Conservation (phyloP, 371 early-diverging fungal species). For the Mortierella sp. region DNA sequence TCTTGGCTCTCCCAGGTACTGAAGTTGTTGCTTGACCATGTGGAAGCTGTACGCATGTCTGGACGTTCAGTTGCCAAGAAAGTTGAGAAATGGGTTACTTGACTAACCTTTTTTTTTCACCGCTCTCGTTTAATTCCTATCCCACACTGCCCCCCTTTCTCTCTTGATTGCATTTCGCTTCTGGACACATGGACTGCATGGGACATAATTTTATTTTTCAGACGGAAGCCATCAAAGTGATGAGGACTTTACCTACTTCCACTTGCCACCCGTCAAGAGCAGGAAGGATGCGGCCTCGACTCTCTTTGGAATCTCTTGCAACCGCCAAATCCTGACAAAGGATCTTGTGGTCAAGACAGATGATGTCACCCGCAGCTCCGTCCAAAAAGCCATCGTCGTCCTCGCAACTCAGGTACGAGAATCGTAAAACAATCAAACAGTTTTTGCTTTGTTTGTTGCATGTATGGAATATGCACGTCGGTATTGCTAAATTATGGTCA, state of each 20-base stretch:
- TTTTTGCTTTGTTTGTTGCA: background rate
- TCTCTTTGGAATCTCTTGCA: slow-evolving; percentile 88
- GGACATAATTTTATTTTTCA: slow-evolving; percentile 24
- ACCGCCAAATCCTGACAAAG: slow-evolving; percentile 81
- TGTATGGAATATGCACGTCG: slow-evolving; percentile 9
- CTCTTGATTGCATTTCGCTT: background rate
- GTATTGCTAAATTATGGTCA: background rate
- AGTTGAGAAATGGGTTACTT: background rate
- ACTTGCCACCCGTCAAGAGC: slow-evolving; percentile 80
- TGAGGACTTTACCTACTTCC: slow-evolving; percentile 89
- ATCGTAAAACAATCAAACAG: too few species aligned
- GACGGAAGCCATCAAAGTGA: slow-evolving; percentile 89
- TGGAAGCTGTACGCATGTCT: background rate
- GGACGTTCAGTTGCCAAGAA: background rate
- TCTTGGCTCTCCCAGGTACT: slow-evolving; percentile 77
- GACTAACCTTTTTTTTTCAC: background rate
- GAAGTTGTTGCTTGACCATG: background rate
- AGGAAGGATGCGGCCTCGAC: slow-evolving; percentile 78
- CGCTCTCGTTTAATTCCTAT: background rate
- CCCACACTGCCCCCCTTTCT: background rate
- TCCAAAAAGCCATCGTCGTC: slow-evolving; percentile 88
- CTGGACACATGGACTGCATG: slow-evolving; percentile 1
- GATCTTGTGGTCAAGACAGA: slow-evolving; percentile 77
- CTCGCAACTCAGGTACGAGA: slow-evolving; percentile 77
- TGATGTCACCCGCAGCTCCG: slow-evolving; percentile 85